A percentile compares a stretch with the other conserved stretches of the same genome.
These are phyloP conservation scores for Cercophora scortea DNA, from an alignment of 495 filamentous ascomycete genomes.

Conservation along the genomic window DNA sequence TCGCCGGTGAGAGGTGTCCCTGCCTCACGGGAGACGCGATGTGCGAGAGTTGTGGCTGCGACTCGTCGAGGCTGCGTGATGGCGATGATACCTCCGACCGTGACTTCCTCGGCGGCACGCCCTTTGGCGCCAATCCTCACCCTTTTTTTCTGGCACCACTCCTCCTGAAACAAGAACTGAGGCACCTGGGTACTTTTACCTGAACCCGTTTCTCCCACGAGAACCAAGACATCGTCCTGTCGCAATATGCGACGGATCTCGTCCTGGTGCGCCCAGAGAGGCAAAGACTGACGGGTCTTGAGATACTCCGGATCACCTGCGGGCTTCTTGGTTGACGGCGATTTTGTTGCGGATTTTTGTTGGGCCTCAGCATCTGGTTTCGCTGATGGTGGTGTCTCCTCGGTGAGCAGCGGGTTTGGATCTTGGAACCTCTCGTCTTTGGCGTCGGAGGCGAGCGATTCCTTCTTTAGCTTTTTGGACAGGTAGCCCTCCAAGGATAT, in stretches of 20 bases:
- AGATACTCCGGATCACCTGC: conserved; percentile 25
- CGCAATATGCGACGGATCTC: conserved; percentile 59
- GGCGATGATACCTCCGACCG: conserved; percentile 79
- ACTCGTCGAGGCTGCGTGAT: conserved; percentile 93
- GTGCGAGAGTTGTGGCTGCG: conserved; percentile 86
- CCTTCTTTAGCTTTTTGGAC: conserved; percentile 21
- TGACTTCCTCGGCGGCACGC: conserved; percentile 34
- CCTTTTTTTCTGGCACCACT: conserved; percentile 62
- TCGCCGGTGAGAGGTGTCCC: conserved; percentile 57
- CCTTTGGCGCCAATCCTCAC: conserved; percentile 37
- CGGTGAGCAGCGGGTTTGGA: not conserved
- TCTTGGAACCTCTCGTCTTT: not conserved
- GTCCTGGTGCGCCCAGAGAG: conserved; percentile 68
- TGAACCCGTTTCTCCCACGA: conserved; percentile 91
- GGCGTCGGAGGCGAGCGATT: conserved; percentile 2
- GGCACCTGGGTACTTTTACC: conserved; percentile 97
- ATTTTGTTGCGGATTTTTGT: not conserved
- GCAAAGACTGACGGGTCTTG: conserved; percentile 51
- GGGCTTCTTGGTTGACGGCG: not conserved
- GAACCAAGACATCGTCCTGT: conserved; percentile 67
- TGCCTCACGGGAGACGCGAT: conserved; percentile 83
- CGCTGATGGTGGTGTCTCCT: not conserved
- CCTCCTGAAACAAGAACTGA: conserved; percentile 74
- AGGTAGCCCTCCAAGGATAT: conserved; percentile 36
- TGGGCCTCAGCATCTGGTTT: conserved; percentile 1